Evolutionary conservation across 345 rosid species (phyloP).

Genomic region (Acer negundo): DNA sequence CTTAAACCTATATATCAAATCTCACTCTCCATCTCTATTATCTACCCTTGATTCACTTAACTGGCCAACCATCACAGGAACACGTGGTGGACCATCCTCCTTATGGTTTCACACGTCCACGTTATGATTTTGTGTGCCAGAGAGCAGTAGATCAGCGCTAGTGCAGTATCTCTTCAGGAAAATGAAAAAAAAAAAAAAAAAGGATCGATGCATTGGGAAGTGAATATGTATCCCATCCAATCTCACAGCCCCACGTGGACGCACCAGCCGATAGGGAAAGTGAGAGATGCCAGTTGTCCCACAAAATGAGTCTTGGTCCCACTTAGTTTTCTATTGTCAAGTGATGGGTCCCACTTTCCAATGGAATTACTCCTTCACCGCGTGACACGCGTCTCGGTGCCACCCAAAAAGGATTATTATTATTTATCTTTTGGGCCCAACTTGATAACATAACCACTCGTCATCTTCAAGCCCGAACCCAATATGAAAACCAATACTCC

Average conservation of each 20-base stretch:
- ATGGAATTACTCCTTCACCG: background rate
- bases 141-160: constrained; percentile 16
- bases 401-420: background rate
- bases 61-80: background rate
- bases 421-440: background rate
- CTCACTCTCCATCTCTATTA: too few relatives aligned
- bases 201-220: constrained; percentile 18
- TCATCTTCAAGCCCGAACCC: constrained; percentile 20
- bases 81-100: constrained; percentile 25
- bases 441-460: constrained; percentile 25
- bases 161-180: background rate
- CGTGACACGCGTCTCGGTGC: constrained; percentile 28
- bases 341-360: constrained; percentile 20
- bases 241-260: constrained; percentile 20
- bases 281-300: constrained; percentile 25
- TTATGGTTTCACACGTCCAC: constrained; percentile 19
- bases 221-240: constrained; percentile 29
- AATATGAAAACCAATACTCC: background rate
- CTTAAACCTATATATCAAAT: background rate
- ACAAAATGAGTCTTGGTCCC: constrained; percentile 15
- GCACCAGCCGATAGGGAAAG: constrained; percentile 18
- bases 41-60: background rate
- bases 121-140: constrained; percentile 23
- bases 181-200: background rate
- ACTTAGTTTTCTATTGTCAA: constrained; percentile 3